These are phyloP conservation scores for Astragalus glycyphyllos DNA, from an alignment of 306 rosid genomes.

Conservation along the genomic window DNA sequence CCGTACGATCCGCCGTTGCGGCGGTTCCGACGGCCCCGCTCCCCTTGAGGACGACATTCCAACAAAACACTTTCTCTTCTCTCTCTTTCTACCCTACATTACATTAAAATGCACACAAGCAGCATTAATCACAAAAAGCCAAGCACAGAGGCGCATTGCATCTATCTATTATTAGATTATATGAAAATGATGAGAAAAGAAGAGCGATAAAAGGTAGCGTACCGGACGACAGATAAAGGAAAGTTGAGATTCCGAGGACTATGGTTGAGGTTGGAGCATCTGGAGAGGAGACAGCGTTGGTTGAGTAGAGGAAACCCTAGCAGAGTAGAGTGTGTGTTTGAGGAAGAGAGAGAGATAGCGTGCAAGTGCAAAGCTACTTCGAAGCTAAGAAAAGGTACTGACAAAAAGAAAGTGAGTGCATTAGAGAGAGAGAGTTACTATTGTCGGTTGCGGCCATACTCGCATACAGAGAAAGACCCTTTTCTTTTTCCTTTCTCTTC, in stretches of 20 bases:
- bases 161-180: too few species aligned
- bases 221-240: not conserved
- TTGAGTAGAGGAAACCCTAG: constrained; percentile 54
- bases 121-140: not conserved
- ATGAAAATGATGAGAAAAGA: not conserved
- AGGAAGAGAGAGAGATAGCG: constrained; percentile 8
- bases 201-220: not conserved
- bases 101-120: not conserved
- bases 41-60: constrained; percentile 69
- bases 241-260: not conserved
- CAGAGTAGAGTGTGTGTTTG: not conserved
- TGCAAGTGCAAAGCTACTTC: constrained; percentile 52
- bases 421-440: constrained; percentile 3
- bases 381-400: constrained; percentile 33
- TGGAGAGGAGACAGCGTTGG: not conserved
- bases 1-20: constrained; percentile 72
- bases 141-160: not conserved
- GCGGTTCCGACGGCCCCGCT: constrained; percentile 66
- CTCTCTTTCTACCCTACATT: not conserved
- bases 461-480: constrained; percentile 8
- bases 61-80: not conserved
- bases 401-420: not conserved
- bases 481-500: not conserved
- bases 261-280: constrained; percentile 28
- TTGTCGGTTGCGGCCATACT: constrained; percentile 5